Percentiles rank a stretch among this genome's conserved stretches.
Conservation (phyloP, 164 flowering plant species). For the Aristolochia californica region DNA sequence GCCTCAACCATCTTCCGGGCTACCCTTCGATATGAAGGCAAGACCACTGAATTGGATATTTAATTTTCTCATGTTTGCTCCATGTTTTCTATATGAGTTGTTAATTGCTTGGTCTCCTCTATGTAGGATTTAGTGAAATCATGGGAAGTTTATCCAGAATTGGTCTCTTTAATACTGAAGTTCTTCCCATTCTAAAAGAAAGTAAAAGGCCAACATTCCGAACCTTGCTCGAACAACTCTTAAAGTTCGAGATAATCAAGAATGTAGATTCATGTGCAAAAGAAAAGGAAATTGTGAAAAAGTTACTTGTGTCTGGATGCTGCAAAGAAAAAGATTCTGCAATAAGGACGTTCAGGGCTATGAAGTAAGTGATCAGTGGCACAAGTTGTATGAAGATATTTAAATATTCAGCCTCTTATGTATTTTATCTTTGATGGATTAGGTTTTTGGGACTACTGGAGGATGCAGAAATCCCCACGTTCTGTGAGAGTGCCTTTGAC, state of each 20-base stretch:
- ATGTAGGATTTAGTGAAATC: conserved; percentile 68
- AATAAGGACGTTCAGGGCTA: conserved; percentile 51
- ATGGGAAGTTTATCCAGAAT: conserved; percentile 75
- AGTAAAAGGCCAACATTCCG: conserved; percentile 41
- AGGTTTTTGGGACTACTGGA: conserved; percentile 84
- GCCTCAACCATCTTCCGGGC: conserved; percentile 94
- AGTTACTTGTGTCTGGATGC: conserved; percentile 37
- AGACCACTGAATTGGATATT: conserved; percentile 3
- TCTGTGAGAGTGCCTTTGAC: conserved; percentile 70
- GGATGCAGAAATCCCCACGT: conserved; percentile 46
- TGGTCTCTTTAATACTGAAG: conserved; percentile 53
- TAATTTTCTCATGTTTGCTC: background rate
- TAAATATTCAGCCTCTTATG: background rate
- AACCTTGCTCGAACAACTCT: conserved; percentile 47
- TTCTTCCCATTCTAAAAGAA: conserved; percentile 37
- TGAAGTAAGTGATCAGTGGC: conserved; percentile 35
- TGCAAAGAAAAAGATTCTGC: conserved; percentile 61
- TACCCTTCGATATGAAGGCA: conserved; percentile 96
- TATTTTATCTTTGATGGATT: conserved; percentile 5
- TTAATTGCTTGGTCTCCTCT: conserved; percentile 2
- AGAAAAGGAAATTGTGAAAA: conserved; percentile 39
- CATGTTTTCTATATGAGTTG: background rate
- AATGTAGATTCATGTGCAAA: conserved; percentile 4
- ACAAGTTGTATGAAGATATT: background rate
- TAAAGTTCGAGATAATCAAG: conserved; percentile 19